Base-by-base conservation (phyloP, 2,329 filamentous ascomycete genomes). In the Teratosphaeriaceae sp. region DNA sequence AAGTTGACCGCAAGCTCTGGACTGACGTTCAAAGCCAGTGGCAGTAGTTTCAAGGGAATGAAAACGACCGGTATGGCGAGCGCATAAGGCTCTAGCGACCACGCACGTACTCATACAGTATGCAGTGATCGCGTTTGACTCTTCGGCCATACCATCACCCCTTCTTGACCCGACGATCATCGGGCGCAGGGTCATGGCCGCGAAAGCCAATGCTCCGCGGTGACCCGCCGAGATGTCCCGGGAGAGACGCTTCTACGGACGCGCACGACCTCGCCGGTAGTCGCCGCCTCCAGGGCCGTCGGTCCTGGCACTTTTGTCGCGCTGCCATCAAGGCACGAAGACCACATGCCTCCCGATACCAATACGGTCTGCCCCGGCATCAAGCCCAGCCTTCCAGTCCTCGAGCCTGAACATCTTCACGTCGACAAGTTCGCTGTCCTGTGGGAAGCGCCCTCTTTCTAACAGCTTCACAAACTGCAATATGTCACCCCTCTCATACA, bases 401-500 rank as follows among this genome's bases (percentile, higher is more conserved):
- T 45, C 43, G 3, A 45, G 16, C 38, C 7, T 9, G 21, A 8
- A 45, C 5, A 22, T 30, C 38, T 42, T 45, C 13, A 24, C 23
- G 15, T 45, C 38, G 7, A 45, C 43, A 18, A 45, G 16, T 4
- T 45, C 30, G 18, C 16, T 23, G 7, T 27, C 43, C 15, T 23
- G 34, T 11, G 43, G 43, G 19, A 45, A 36, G 29, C 62, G 19
- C 0, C 68, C 67, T 12, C 55, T 51, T 42, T 72, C 67, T 4
- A 68, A 53, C 61, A 74, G 58, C 56, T 66, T 71, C 16, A 44
- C 29, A 3, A 74, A 51, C 3, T 52, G 40, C 12, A 52, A 16
- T 5, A 70, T 56, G 39, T 73, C 64, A 5, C 65, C 60, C 7
- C 65, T 46, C 31, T 64, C 61, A 48, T 68, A 72, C 67, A 72